Conservation (phyloP, 257 asterid species). For the Nicotiana undulata region DNA sequence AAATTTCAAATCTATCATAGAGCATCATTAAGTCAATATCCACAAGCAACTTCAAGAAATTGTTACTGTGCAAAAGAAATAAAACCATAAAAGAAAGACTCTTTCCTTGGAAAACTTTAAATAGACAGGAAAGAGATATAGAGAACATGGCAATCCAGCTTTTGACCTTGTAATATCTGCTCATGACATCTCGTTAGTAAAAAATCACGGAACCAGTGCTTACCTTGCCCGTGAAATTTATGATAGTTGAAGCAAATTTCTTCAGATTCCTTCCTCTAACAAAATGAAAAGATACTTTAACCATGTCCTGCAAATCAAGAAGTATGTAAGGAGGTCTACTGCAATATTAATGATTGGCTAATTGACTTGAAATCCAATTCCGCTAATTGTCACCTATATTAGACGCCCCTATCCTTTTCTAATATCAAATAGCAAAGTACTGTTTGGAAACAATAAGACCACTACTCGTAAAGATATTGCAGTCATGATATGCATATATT, state of each 20-base stretch:
- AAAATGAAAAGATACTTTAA: slow-evolving; percentile 78
- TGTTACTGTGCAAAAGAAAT: background rate
- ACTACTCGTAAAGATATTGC: background rate
- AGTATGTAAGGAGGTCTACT: background rate
- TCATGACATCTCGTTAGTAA: background rate
- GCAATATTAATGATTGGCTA: background rate
- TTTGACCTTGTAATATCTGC: background rate
- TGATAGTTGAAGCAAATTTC: slow-evolving; percentile 79
- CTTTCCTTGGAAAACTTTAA: background rate
- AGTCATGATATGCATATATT: background rate
- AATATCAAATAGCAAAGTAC: background rate
- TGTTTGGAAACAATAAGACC: background rate
- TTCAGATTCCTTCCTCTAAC: slow-evolving; percentile 76
- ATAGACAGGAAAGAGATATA: background rate
- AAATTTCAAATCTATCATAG: background rate
- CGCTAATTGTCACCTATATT: background rate
- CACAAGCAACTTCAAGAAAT: background rate
- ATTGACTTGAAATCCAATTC: background rate
- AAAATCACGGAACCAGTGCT: slow-evolving; percentile 4
- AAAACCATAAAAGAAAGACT: background rate
- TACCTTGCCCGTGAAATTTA: slow-evolving; percentile 93
- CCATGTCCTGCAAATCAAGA: slow-evolving; percentile 68
- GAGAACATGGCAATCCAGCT: background rate
- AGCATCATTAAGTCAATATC: background rate
- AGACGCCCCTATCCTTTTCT: background rate